Evolutionary conservation across 495 filamentous ascomycete species (phyloP).

Genomic region (Amphirosellinia nigrospora): DNA sequence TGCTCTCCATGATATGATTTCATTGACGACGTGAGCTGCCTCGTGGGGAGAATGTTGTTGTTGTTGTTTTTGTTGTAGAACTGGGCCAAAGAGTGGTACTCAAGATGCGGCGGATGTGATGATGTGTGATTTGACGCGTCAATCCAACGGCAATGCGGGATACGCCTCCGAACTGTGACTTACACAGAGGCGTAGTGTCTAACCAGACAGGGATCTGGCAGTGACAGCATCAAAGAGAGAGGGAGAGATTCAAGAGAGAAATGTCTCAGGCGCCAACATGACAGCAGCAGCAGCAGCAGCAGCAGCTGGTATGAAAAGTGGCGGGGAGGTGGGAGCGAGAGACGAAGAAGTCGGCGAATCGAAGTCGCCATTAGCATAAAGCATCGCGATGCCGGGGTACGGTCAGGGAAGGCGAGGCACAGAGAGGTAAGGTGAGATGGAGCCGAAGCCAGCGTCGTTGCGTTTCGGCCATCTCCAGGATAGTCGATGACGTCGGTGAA

Average conservation of each 20-base stretch:
- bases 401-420: background rate
- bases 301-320: conserved; percentile 2
- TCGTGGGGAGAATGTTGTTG: background rate
- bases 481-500: conserved; percentile 22
- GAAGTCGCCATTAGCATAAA: background rate
- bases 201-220: conserved; percentile 12
- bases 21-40: background rate
- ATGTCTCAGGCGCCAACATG: background rate
- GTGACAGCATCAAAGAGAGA: background rate
- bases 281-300: background rate
- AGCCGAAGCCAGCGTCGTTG: background rate
- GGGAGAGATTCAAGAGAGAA: background rate
- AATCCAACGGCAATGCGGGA: conserved; percentile 15
- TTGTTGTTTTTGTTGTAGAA: background rate
- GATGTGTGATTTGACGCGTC: conserved; percentile 10
- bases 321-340: background rate
- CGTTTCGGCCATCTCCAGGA: background rate
- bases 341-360: conserved; percentile 4
- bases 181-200: conserved; percentile 2
- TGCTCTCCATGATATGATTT: conserved; percentile 14
- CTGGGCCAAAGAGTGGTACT: background rate
- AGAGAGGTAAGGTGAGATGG: background rate
- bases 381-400: conserved; percentile 10
- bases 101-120: background rate
- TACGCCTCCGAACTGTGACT: background rate